Evolutionary conservation across 192 early-diverging fungal genomes (phyloP), one percentile per base, ranked within the genome.

Genomic region (Podila minutissima): DNA sequence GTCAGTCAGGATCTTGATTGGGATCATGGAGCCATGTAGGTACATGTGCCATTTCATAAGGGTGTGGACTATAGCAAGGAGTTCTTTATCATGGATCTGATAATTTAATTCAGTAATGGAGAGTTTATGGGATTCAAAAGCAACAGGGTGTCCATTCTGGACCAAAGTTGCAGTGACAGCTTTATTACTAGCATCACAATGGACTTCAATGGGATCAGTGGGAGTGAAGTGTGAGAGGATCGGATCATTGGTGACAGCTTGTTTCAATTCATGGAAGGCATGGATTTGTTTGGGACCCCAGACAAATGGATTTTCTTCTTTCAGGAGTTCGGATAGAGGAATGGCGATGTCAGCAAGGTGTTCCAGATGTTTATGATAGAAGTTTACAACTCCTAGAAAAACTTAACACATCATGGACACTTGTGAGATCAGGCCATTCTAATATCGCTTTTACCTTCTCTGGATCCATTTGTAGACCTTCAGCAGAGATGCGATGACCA

Each of bases 311-410:
- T 46, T 29, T 17, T 69, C 84, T 58, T 79, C 73, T 59, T 84
- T 71, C 0, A 73, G 22, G 0, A 87, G 59, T 0, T 53, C 46
- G 0, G 76, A 82, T 0, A 86, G 28, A 3, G 82, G 77, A 7
- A 46, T 19, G 0, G 70, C 62, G 3, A 74, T 57, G 1, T 69
- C 33, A 0, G 82, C 68, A 19, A 75, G 85, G 5, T 78, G 55
- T 10, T 31, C 37, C 0, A 82, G 33, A 57, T 82, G 83, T 11
- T 63, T 59, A 2, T 71, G 38, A 64, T 84, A 86, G 46, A 72
- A 86, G 26, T 76, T 83, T 4, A 74, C 66, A 0, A 74, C 26
- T 0, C 86, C 86, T 4, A 85, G 59, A 41, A 88, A 88, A 85
- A 0, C 68, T 67, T 3, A 68, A n/a, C 3, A 83, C 29, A 15